Conservation (phyloP, 192 early-diverging fungal genomes). For the Rhizophagus clarus region DNA sequence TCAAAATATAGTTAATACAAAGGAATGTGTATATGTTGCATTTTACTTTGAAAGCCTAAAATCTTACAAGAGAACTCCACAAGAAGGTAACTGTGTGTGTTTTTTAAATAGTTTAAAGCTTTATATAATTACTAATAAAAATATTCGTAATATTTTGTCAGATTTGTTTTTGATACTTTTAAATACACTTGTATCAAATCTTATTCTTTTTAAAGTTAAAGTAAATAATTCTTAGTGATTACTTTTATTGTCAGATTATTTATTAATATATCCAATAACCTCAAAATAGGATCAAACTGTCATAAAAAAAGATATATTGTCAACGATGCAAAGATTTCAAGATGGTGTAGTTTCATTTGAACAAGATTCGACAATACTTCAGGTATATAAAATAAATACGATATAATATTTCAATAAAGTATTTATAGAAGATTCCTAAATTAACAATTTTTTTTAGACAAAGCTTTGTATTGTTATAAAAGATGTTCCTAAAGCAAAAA, state of each 20-base stretch:
- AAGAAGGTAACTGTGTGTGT: neutral
- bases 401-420: neutral
- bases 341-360: conserved; percentile 3
- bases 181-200: conserved; percentile 3
- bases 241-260: neutral
- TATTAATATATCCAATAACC: neutral
- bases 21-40: conserved; percentile 28
- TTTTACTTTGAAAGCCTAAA: conserved; percentile 30
- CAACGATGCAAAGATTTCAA: conserved; percentile 34
- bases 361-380: neutral
- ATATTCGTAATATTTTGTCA: neutral
- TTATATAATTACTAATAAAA: neutral
- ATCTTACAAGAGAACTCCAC: conserved; percentile 18
- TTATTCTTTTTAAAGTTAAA: conserved; percentile 8
- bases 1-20: neutral
- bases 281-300: conserved; percentile 12
- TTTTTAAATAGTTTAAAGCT: neutral
- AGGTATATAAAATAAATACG: too few species aligned
- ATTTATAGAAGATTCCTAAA: too few species aligned
- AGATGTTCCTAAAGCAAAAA: conserved; percentile 24
- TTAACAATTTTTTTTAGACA: neutral
- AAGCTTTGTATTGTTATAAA: conserved; percentile 28
- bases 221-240: neutral
- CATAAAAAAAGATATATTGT: conserved; percentile 14
- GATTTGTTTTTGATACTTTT: conserved; percentile 4